These are phyloP conservation scores for Poa pratensis DNA, from an alignment of 176 grass and related monocot species.

Conservation along the genomic window DNA sequence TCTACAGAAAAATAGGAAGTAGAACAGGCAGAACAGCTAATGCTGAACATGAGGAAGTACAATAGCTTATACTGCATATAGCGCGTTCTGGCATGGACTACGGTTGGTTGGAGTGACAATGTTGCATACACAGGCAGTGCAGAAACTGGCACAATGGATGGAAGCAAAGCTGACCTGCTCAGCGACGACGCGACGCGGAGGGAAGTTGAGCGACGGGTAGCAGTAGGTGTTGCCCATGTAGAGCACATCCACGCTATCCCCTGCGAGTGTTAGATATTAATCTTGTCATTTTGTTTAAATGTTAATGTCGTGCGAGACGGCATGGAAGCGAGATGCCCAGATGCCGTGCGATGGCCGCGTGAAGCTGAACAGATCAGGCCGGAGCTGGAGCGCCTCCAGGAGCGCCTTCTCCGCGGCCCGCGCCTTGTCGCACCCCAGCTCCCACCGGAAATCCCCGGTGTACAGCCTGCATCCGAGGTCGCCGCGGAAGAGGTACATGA, in stretches of 20 bases:
- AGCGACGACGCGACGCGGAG: constrained; percentile 68
- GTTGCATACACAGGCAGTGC: background rate
- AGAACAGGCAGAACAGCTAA: background rate
- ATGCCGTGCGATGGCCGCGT: too few relatives aligned
- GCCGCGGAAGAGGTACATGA: constrained; percentile 91
- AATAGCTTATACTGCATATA: too few relatives aligned
- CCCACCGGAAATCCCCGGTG: constrained; percentile 88
- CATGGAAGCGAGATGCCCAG: too few relatives aligned
- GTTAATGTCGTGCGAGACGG: too few relatives aligned
- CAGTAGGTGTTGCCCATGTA: constrained; percentile 94
- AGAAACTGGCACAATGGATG: background rate
- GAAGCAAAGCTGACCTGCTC: constrained; percentile 55
- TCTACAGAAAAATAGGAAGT: background rate
- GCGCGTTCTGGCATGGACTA: too few relatives aligned
- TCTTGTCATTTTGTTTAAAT: too few relatives aligned
- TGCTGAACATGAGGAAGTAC: constrained; percentile 6
- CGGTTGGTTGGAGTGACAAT: constrained; percentile 16
- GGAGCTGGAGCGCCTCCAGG: constrained; percentile 68
- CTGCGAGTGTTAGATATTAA: too few relatives aligned
- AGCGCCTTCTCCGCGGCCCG: constrained; percentile 60
- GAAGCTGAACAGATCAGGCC: too few relatives aligned
- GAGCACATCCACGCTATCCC: constrained; percentile 66
- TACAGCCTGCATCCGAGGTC: constrained; percentile 78
- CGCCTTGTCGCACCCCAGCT: constrained; percentile 59
- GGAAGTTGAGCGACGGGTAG: constrained; percentile 81